Conservation (phyloP, 352 stramenopile genomes). For the Globisporangium nagaii region DNA sequence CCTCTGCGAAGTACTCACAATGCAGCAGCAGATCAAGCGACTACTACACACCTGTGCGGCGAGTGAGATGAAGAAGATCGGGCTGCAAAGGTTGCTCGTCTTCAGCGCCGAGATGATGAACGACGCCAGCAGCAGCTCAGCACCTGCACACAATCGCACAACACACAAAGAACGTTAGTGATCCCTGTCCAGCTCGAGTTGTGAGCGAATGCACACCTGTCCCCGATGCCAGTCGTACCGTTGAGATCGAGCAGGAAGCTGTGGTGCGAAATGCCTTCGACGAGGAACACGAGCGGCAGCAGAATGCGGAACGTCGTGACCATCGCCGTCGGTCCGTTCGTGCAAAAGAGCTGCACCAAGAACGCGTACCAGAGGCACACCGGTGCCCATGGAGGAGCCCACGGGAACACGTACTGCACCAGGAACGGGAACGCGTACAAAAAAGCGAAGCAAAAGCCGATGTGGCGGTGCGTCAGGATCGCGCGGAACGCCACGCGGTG, state of each 20-base stretch:
- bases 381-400: conserved; percentile 82
- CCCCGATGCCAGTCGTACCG: conserved; percentile 30
- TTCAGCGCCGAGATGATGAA: conserved; percentile 86
- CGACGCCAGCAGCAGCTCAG: conserved; percentile 75
- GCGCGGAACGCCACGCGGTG: conserved; percentile 78
- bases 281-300: conserved; percentile 76
- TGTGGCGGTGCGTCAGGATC: conserved; percentile 79
- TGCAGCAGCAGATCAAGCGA: too few species aligned
- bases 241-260: conserved; percentile 89
- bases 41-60: conserved; percentile 49
- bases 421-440: conserved; percentile 85
- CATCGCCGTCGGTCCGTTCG: conserved; percentile 77
- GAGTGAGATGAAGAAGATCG: conserved; percentile 80
- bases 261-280: conserved; percentile 86
- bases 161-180: neutral
- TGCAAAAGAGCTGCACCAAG: conserved; percentile 85
- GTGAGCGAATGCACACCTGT: neutral
- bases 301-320: conserved; percentile 83
- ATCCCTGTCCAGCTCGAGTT: neutral
- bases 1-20: too few species aligned
- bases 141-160: conserved; percentile 25
- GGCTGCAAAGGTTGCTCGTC: conserved; percentile 79
- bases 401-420: conserved; percentile 85
- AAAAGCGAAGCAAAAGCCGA: conserved; percentile 85
- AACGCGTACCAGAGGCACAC: conserved; percentile 90